Conservation (phyloP, 306 rosid genomes). For the Cercis canadensis region DNA sequence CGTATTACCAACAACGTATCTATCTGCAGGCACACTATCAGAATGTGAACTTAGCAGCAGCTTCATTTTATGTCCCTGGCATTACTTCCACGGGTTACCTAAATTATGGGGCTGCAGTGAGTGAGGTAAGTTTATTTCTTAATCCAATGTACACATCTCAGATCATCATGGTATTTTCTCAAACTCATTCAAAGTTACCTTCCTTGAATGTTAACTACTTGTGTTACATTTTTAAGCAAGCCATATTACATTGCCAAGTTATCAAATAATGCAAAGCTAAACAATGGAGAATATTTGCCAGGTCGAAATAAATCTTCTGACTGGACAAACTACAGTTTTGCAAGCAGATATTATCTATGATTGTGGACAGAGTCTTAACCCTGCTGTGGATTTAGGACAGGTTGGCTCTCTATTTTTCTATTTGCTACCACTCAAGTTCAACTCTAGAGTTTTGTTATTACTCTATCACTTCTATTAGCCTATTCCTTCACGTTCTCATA, state of each 20-base stretch:
- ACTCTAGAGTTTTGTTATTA: too few species aligned
- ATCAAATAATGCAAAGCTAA: not conserved
- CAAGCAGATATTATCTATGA: constrained; percentile 63
- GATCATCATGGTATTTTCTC: not conserved
- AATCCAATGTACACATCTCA: not conserved
- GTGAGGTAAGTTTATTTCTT: constrained; percentile 51
- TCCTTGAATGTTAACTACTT: not conserved
- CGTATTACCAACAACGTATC: not conserved
- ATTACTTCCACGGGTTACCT: constrained; percentile 41
- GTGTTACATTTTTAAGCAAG: not conserved
- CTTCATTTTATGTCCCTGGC: constrained; percentile 50
- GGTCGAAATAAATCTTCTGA: constrained; percentile 64
- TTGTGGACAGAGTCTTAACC: constrained; percentile 73
- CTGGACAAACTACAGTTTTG: constrained; percentile 56
- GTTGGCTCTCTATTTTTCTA: constrained; percentile 35
- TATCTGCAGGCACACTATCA: constrained; percentile 51
- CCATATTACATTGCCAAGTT: not conserved
- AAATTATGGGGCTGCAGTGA: constrained; percentile 66
- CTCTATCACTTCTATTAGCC: too few species aligned
- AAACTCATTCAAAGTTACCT: not conserved
- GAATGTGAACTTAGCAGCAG: constrained; percentile 53
- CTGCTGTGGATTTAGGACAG: constrained; percentile 73
- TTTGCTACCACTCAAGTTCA: too few species aligned
- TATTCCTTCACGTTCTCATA: too few species aligned
- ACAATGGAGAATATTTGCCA: constrained; percentile 26